phyloP scores from a whole-genome alignment of 108 stramenopile species.

The Cyclotella choctawhatcheeana region DNA sequence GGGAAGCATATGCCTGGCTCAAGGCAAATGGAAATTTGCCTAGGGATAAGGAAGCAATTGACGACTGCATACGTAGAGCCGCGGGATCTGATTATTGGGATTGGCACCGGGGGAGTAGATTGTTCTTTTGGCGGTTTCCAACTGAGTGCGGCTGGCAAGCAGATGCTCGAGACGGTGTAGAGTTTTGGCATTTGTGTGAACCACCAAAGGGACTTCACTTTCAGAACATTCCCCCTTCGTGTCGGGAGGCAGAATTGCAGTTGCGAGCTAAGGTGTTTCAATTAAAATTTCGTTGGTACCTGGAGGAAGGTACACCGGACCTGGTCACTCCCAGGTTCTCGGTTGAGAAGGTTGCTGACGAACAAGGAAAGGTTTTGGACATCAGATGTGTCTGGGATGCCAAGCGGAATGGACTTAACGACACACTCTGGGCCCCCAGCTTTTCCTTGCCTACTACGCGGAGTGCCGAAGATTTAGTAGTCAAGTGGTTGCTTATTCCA shows the following conservation, averaged over 20 bases:
- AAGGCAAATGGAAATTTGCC: not conserved
- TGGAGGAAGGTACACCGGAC: not conserved
- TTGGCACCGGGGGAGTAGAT: slow-evolving; percentile 37
- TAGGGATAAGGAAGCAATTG: not conserved
- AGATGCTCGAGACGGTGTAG: slow-evolving; percentile 24
- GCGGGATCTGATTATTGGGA: slow-evolving; percentile 37
- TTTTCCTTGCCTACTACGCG: not conserved
- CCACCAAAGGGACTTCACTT: slow-evolving; percentile 1
- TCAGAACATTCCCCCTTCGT: not conserved
- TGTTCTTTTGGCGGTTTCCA: slow-evolving; percentile 51
- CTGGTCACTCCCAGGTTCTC: slow-evolving; percentile 12
- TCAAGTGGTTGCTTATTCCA: not conserved
- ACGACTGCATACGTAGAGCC: slow-evolving; percentile 18
- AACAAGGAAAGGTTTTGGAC: slow-evolving; percentile 10
- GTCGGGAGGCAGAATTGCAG: slow-evolving; percentile 6
- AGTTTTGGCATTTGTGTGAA: slow-evolving; percentile 1
- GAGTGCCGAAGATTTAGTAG: not conserved
- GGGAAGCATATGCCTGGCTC: slow-evolving; percentile 16
- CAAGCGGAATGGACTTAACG: slow-evolving; percentile 42
- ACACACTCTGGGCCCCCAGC: not conserved
- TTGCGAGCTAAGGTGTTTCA: slow-evolving; percentile 3
- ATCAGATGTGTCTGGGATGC: slow-evolving; percentile 50
- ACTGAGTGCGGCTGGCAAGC: slow-evolving; percentile 2
- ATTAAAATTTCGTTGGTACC: slow-evolving; percentile 12
- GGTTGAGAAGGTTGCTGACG: slow-evolving; percentile 32